Conservation (phyloP, 1,284 basidiomycete species). For the Megacollybia platyphylla region DNA sequence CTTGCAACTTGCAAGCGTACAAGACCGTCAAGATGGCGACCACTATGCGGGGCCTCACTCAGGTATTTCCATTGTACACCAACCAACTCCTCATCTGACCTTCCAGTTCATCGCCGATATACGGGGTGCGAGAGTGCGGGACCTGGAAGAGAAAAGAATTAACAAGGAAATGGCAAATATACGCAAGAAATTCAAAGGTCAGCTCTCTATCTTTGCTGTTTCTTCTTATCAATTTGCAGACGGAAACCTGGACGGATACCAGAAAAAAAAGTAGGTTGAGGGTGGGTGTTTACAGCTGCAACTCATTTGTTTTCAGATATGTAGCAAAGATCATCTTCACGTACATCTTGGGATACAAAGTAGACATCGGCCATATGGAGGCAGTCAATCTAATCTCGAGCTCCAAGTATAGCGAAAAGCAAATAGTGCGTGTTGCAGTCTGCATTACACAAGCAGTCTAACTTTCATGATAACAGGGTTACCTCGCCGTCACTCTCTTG, state of each 20-base stretch:
- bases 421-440: slow-evolving; percentile 63
- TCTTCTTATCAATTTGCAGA: slow-evolving; percentile 35
- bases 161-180: slow-evolving; percentile 99
- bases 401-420: slow-evolving; percentile 95
- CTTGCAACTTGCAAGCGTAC: not conserved
- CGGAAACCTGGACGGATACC: slow-evolving; percentile 94
- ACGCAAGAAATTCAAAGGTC: slow-evolving; percentile 97
- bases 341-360: slow-evolving; percentile 97
- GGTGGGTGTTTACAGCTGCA: slow-evolving; percentile 9
- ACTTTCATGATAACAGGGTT: slow-evolving; percentile 49
- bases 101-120: slow-evolving; percentile 95
- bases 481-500: slow-evolving; percentile 90
- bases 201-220: slow-evolving; percentile 1
- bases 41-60: slow-evolving; percentile 82
- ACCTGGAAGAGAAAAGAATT: slow-evolving; percentile 92
- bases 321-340: slow-evolving; percentile 97
- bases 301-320: slow-evolving; percentile 41
- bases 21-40: slow-evolving; percentile 53
- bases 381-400: slow-evolving; percentile 97
- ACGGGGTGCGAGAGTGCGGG: slow-evolving; percentile 80
- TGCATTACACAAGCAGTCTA: slow-evolving; percentile 1
- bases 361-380: slow-evolving; percentile 99
- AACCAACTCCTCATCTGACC: not conserved
- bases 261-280: slow-evolving; percentile 83
- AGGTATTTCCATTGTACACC: slow-evolving; percentile 33